Evolutionary conservation across 805 yeast species (phyloP).

Genomic region (Blastobotrys terrestris): DNA sequence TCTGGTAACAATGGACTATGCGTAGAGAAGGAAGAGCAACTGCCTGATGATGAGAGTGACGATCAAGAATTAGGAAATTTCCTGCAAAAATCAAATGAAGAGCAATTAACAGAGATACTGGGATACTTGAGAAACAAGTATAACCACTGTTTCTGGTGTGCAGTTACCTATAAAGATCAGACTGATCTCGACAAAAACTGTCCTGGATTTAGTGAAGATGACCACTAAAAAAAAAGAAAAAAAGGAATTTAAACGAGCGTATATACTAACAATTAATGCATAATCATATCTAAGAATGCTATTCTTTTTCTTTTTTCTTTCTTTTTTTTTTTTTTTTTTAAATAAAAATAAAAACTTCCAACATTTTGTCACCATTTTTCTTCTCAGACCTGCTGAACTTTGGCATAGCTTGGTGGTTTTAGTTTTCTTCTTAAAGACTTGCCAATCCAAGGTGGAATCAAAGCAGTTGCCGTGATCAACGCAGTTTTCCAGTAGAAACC

Average conservation of each 20-base stretch:
- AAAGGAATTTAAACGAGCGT: background rate
- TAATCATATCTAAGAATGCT: background rate
- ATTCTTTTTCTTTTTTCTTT: too few relatives aligned
- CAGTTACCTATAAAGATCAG: conserved; percentile 33
- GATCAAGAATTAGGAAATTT: conserved; percentile 30
- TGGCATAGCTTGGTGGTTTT: conserved; percentile 94
- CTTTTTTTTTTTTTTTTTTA: too few relatives aligned
- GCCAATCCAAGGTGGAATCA: conserved; percentile 85
- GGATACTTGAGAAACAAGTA: conserved; percentile 36
- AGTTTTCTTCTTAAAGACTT: conserved; percentile 67
- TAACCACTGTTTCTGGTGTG: conserved; percentile 49
- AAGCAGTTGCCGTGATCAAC: conserved; percentile 59
- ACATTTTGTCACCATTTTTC: background rate
- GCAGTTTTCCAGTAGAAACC: conserved; percentile 64
- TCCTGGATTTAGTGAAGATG: conserved; percentile 44
- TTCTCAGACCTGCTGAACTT: conserved; percentile 71
- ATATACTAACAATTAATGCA: background rate
- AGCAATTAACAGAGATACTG: conserved; percentile 32
- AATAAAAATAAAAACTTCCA: background rate
- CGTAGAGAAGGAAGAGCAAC: background rate
- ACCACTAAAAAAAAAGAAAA: conserved; percentile 29
- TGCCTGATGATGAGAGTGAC: conserved; percentile 20
- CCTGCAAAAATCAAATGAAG: conserved; percentile 23
- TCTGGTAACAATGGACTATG: background rate
- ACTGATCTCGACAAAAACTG: conserved; percentile 39